A percentile compares a stretch with the other conserved stretches of the same genome.
These are phyloP conservation scores for Skeletonema marinoi DNA, from an alignment of 108 stramenopile genomes.

Conservation along the genomic window DNA sequence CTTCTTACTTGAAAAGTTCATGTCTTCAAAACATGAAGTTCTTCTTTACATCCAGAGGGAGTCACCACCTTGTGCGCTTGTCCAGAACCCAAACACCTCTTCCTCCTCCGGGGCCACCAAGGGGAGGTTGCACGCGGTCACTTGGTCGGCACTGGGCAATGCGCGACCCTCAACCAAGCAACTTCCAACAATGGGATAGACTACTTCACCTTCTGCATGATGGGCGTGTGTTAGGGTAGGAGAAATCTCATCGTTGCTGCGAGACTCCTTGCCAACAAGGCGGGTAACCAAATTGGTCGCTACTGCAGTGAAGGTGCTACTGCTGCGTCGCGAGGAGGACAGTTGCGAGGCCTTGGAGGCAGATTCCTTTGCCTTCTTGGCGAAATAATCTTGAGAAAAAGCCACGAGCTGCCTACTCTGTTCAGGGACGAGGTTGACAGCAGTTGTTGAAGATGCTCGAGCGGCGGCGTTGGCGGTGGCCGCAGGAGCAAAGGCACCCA, in stretches of 20 bases:
- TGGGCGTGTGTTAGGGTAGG: neutral
- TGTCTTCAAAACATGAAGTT: neutral
- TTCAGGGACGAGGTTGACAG: constrained; percentile 39
- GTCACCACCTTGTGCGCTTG: constrained; percentile 3
- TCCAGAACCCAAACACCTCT: constrained; percentile 3
- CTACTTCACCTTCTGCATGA: constrained; percentile 5
- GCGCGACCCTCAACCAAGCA: constrained; percentile 17
- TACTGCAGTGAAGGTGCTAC: neutral
- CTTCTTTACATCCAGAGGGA: neutral
- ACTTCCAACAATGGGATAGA: constrained; percentile 18
- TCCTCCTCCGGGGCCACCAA: constrained; percentile 3
- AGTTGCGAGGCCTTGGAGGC: constrained; percentile 38
- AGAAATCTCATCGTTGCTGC: neutral
- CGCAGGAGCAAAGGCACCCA: constrained; percentile 13
- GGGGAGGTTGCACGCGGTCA: constrained; percentile 8
- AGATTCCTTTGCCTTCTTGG: constrained; percentile 40
- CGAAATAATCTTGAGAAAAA: constrained; percentile 41
- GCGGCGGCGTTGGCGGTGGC: neutral
- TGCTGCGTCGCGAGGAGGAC: constrained; percentile 23
- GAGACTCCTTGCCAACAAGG: constrained; percentile 8
- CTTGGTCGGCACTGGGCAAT: constrained; percentile 2
- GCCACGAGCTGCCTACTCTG: constrained; percentile 47
- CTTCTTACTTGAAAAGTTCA: neutral
- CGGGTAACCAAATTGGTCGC: constrained; percentile 28
- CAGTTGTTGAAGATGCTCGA: constrained; percentile 2